Evolutionary conservation across 805 yeast genomes (phyloP), one percentile per base, ranked within the genome.

Genomic region (Saturnispora dispora): DNA sequence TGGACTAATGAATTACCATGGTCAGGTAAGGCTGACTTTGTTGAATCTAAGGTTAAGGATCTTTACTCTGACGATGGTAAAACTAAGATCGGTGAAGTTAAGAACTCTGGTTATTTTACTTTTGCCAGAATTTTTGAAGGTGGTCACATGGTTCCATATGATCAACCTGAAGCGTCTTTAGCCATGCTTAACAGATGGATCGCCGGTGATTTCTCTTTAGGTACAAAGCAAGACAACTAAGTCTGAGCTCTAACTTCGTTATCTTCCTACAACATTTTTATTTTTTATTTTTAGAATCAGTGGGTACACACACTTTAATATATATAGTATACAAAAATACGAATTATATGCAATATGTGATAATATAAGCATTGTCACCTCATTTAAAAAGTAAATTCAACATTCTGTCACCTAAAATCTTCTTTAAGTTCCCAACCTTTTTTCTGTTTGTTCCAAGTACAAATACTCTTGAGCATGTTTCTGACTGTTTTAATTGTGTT

Each of bases 111-210:
- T 23, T 76, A 81, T 42, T 82, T 88, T 62, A 82, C 95, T 3
- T 88, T 85, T 69, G 73, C 88, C 61, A 77, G 95, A 64, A 75
- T 88, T 40, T 84, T 67, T 57, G 85, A 81, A 56, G 96, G 91
- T 37, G 96, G 96, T 10, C 96, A 88, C 67, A 85, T 88, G 96
- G 95, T 88, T 57, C 95, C 96, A 30, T 83, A 75, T 60, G 91
- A 88, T 67, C 91, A 87, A 70, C 95, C 95, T 8, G 83, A 76
- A 58, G 76, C 76, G 57, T 72, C 93, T 2, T 73, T 82, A 58
- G 77, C 78, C 35, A 78, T 88, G 83, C 74, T 85, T 20, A 82
- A 85, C 69, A 71, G 80, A 58, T 88, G 96, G 96, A 65, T 88
- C 28, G 54, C 73, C 42, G 88, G 88, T 40, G 80, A 73, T 57